Percentiles rank a stretch among this genome's conserved stretches.
phyloP scores from a whole-genome alignment of 192 early-diverging fungal genomes.

The Umbelopsis sp. region DNA sequence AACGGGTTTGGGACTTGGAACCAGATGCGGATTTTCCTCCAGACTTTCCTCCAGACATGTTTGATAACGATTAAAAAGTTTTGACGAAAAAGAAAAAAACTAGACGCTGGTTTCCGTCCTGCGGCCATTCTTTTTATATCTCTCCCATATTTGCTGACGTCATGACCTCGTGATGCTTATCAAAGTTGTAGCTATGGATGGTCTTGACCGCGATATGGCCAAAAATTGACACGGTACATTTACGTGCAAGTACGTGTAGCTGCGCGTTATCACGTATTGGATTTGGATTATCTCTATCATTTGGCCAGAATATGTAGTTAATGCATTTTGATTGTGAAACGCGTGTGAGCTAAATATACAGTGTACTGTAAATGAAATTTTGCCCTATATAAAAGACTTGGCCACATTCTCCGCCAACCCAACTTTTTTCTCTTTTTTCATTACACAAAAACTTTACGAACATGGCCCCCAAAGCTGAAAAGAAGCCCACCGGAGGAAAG shows the following conservation, averaged over 20 bases:
- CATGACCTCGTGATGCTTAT: slow-evolving; percentile 6
- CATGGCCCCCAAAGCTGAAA: slow-evolving; percentile 50
- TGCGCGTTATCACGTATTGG: slow-evolving; percentile 11
- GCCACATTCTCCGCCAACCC: slow-evolving; percentile 16
- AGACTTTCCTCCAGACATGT: slow-evolving; percentile 72
- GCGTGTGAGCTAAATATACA: background rate
- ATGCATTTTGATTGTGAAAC: background rate
- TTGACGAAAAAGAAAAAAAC: slow-evolving; percentile 21
- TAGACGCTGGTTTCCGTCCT: slow-evolving; percentile 4
- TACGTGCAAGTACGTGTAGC: slow-evolving; percentile 10
- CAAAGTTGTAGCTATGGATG: background rate
- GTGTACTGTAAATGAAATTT: slow-evolving; percentile 2
- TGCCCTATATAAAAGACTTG: background rate
- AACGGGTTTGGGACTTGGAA: slow-evolving; percentile 71
- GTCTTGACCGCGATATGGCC: background rate
- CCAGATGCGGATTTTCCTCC: slow-evolving; percentile 71
- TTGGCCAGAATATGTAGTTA: background rate
- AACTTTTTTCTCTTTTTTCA: slow-evolving; percentile 32
- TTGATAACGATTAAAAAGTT: slow-evolving; percentile 27
- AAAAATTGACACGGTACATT: background rate
- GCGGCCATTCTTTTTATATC: slow-evolving; percentile 12
- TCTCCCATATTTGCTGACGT: background rate
- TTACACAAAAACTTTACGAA: slow-evolving; percentile 9
- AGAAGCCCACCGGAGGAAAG: slow-evolving; percentile 51
- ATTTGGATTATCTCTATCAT: background rate